A percentile compares a stretch with the other conserved stretches of the same genome.
phyloP scores from a whole-genome alignment of 805 yeast genomes.

The Candida sithepensis region DNA sequence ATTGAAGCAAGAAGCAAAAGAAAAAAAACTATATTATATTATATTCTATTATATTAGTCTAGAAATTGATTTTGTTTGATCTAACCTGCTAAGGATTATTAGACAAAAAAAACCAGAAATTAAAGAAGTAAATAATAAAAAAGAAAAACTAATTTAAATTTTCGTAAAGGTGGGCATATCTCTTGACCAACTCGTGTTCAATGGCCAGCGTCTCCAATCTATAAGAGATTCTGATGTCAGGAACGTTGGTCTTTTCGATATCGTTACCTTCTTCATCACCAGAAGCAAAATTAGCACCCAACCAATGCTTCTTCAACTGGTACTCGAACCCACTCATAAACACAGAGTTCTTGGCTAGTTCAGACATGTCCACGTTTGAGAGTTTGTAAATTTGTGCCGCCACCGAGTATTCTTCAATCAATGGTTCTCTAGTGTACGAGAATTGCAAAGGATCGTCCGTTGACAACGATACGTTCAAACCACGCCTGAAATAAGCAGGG shows the following conservation, averaged over 20 bases:
- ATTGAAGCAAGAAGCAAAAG: background rate
- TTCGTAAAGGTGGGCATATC: slow-evolving; percentile 39
- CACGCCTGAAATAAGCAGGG: slow-evolving; percentile 84
- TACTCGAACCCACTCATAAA: slow-evolving; percentile 92
- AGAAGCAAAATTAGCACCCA: slow-evolving; percentile 59
- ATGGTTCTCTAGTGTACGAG: slow-evolving; percentile 93
- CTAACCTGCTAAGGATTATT: too few species aligned
- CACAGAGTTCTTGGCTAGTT: slow-evolving; percentile 89
- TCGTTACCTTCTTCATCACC: slow-evolving; percentile 80
- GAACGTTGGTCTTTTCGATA: slow-evolving; percentile 92
- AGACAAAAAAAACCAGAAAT: background rate
- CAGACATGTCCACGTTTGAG: slow-evolving; percentile 96
- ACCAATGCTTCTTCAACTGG: slow-evolving; percentile 85
- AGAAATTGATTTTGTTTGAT: too few species aligned
- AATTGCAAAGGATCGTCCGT: slow-evolving; percentile 98
- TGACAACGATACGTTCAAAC: slow-evolving; percentile 89
- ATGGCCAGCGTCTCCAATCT: slow-evolving; percentile 76
- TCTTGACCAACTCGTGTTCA: slow-evolving; percentile 64
- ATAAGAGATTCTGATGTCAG: slow-evolving; percentile 79
- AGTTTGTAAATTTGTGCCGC: slow-evolving; percentile 97
- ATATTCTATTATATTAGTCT: too few species aligned
- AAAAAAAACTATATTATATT: too few species aligned
- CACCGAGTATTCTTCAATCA: slow-evolving; percentile 95
- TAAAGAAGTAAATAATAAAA: background rate
- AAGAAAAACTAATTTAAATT: background rate